Evolutionary conservation across 345 rosid genomes (phyloP).

Genomic region (Carallia pectinifolia): DNA sequence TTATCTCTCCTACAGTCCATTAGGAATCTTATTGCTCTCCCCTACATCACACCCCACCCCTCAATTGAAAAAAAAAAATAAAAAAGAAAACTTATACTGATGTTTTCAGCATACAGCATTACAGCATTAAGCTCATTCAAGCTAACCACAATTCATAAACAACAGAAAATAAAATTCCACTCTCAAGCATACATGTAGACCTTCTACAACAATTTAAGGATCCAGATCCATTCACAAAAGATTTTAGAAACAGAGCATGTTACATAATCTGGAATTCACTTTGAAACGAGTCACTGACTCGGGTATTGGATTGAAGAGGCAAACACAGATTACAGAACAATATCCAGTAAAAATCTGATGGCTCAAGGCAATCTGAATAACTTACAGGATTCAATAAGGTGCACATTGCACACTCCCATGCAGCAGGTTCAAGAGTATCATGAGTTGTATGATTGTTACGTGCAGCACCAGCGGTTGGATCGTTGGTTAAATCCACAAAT

Average conservation of each 20-base stretch:
- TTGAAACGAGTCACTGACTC: neutral
- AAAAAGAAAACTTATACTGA: neutral
- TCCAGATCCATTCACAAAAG: too few species aligned
- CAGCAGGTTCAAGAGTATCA: constrained; percentile 30
- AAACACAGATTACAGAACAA: neutral
- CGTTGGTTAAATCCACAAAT: constrained; percentile 37
- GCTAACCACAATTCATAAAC: neutral
- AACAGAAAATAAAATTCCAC: neutral
- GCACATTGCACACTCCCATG: constrained; percentile 78
- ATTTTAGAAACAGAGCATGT: neutral
- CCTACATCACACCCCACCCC: too few species aligned
- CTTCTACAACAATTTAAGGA: neutral
- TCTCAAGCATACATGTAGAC: neutral
- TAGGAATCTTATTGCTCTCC: too few species aligned
- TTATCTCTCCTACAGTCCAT: too few species aligned
- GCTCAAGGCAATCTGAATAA: neutral
- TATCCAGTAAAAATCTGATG: neutral
- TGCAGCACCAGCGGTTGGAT: constrained; percentile 21
- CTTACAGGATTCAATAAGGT: constrained; percentile 76
- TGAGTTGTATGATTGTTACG: constrained; percentile 24
- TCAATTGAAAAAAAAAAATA: neutral
- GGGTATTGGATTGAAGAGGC: neutral
- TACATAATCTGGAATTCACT: neutral
- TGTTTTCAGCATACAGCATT: neutral
- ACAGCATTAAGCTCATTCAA: neutral